Conservation (phyloP, 192 early-diverging fungal genomes). For the Chytriomyces sp. region DNA sequence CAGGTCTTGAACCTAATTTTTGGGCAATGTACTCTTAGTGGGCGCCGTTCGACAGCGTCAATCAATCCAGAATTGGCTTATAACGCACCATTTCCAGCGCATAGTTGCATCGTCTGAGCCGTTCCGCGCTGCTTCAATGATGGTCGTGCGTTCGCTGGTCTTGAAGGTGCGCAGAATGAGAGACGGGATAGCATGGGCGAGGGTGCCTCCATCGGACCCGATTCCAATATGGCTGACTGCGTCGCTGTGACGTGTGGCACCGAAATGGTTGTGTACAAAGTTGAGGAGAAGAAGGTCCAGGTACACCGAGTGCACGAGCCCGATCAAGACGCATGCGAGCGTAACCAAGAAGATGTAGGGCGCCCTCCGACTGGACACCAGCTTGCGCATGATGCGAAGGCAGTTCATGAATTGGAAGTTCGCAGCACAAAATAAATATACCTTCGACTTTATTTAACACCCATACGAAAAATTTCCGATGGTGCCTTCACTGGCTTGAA, state of each 20-base stretch:
- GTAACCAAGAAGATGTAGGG: too few relatives aligned
- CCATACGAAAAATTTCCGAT: too few relatives aligned
- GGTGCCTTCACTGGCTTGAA: too few relatives aligned
- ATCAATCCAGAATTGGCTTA: not conserved
- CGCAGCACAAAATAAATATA: too few relatives aligned
- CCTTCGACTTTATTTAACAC: too few relatives aligned
- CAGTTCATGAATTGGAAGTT: too few relatives aligned
- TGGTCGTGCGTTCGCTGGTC: not conserved
- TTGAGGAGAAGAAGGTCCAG: not conserved
- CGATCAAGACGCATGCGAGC: too few relatives aligned
- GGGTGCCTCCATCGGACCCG: not conserved
- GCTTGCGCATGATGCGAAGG: too few relatives aligned
- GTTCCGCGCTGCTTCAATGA: not conserved
- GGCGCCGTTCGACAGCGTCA: not conserved
- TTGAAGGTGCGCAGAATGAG: not conserved
- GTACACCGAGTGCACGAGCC: not conserved
- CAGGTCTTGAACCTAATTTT: not conserved
- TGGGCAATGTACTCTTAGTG: not conserved
- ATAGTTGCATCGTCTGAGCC: not conserved
- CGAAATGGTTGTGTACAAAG: not conserved
- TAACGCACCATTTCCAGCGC: not conserved
- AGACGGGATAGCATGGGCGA: not conserved
- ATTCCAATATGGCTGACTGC: too few relatives aligned
- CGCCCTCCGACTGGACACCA: too few relatives aligned
- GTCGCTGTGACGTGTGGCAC: not conserved